phyloP scores from a whole-genome alignment of 164 flowering plant species.

The Annona squamosa region DNA sequence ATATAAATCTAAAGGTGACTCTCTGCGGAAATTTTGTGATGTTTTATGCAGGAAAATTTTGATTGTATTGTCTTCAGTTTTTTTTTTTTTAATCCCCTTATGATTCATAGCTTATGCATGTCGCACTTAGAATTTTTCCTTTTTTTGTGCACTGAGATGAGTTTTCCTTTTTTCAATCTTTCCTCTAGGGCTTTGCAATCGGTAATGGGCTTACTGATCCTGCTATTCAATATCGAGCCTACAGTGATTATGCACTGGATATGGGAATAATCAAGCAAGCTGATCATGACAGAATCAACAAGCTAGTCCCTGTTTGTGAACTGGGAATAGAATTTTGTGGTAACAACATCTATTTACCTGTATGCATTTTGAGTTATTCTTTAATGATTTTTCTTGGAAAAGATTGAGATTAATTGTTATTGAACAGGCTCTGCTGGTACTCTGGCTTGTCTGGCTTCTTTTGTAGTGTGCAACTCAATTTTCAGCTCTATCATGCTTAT shows the following conservation, averaged over 20 bases:
- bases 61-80: background rate
- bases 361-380: background rate
- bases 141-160: background rate
- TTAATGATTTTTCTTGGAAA: background rate
- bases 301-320: conserved; percentile 43
- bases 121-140: background rate
- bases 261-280: conserved; percentile 43
- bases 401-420: background rate
- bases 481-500: conserved; percentile 39
- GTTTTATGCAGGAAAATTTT: background rate
- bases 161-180: background rate
- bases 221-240: conserved; percentile 58
- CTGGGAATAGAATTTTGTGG: conserved; percentile 53
- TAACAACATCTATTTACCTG: conserved; percentile 20
- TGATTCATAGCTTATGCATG: background rate
- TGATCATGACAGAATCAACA: conserved; percentile 33
- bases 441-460: conserved; percentile 50
- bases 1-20: conserved; percentile 54
- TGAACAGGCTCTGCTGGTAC: conserved; percentile 51
- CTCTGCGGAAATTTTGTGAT: background rate
- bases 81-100: background rate
- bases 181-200: conserved; percentile 68
- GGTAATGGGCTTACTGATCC: conserved; percentile 83
- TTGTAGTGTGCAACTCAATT: conserved; percentile 43
- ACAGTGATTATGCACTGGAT: conserved; percentile 67